Evolutionary conservation across 2,329 filamentous ascomycete species (phyloP).

Genomic region (Tetracladium maxilliforme): DNA sequence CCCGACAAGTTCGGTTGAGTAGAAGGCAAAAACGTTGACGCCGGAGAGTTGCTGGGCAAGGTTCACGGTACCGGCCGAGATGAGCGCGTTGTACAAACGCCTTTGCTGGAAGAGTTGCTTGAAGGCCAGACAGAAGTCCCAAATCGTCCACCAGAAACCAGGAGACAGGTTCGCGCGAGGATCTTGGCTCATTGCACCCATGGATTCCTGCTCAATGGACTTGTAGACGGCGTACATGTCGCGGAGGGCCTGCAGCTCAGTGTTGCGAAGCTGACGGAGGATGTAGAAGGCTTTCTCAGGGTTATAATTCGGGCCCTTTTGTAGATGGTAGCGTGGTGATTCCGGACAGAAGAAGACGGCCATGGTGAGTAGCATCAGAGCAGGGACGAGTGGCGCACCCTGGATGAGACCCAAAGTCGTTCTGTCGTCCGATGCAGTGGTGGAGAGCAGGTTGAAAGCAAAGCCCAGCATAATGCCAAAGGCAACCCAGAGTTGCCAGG

Average conservation of each 20-base stretch:
- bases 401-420: no score
- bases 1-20: constrained; percentile 31
- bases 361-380: no score
- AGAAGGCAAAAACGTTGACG: constrained; percentile 32
- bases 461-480: constrained; percentile 15
- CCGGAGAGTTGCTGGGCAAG: constrained; percentile 16
- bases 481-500: constrained; percentile 12
- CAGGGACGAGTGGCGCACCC: no score
- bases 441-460: no score
- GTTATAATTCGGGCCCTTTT: constrained; percentile 10
- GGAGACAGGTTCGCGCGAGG: constrained; percentile 6
- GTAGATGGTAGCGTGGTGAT: constrained; percentile 16
- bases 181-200: constrained; percentile 1
- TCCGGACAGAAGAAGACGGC: no score
- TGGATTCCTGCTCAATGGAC: constrained; percentile 1
- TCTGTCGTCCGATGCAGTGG: no score
- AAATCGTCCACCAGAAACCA: constrained; percentile 26
- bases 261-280: constrained; percentile 12
- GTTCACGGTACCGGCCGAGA: constrained; percentile 15
- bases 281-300: constrained; percentile 14
- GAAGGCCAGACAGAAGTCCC: constrained; percentile 22
- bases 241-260: constrained; percentile 12
- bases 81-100: constrained; percentile 24
- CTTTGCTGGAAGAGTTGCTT: constrained; percentile 24
- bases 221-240: constrained; percentile 11